phyloP scores from a whole-genome alignment of 352 stramenopile genomes.

The Pythium plurisporium region DNA sequence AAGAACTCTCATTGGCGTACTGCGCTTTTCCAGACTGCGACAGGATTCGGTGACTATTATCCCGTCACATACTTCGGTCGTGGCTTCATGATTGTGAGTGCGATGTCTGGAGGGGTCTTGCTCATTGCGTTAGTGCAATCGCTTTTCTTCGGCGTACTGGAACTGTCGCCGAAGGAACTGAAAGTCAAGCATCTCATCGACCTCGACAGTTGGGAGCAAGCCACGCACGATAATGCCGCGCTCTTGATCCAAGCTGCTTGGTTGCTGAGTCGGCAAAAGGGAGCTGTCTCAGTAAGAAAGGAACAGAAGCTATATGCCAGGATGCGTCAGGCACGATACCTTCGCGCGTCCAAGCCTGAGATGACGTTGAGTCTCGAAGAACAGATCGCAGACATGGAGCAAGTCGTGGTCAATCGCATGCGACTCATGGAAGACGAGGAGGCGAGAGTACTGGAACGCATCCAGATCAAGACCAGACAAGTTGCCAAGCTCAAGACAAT shows the following conservation, averaged over 20 bases:
- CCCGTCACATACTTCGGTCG: slow-evolving; percentile 65
- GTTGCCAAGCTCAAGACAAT: slow-evolving; percentile 9
- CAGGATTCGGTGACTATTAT: slow-evolving; percentile 69
- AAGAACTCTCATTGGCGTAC: neutral
- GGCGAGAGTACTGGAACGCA: slow-evolving; percentile 29
- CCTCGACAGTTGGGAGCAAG: slow-evolving; percentile 47
- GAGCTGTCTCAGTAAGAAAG: too few species aligned
- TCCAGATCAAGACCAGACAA: slow-evolving; percentile 33
- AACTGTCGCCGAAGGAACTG: slow-evolving; percentile 55
- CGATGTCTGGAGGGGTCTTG: slow-evolving; percentile 67
- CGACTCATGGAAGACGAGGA: slow-evolving; percentile 34
- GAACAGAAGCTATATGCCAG: slow-evolving; percentile 25
- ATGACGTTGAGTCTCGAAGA: slow-evolving; percentile 40
- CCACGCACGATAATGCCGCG: slow-evolving; percentile 35
- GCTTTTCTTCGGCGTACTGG: slow-evolving; percentile 70
- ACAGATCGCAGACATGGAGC: slow-evolving; percentile 43
- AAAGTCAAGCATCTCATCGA: slow-evolving; percentile 71
- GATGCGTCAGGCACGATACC: slow-evolving; percentile 26
- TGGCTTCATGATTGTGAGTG: slow-evolving; percentile 47
- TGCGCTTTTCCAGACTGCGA: slow-evolving; percentile 39
- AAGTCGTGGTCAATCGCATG: slow-evolving; percentile 29
- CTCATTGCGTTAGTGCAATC: slow-evolving; percentile 72
- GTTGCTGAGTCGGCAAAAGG: slow-evolving; percentile 14
- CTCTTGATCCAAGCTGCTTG: slow-evolving; percentile 47
- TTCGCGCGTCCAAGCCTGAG: slow-evolving; percentile 30